Conservation (phyloP, 108 stramenopile genomes). For the Stephanodiscus minutulus region DNA sequence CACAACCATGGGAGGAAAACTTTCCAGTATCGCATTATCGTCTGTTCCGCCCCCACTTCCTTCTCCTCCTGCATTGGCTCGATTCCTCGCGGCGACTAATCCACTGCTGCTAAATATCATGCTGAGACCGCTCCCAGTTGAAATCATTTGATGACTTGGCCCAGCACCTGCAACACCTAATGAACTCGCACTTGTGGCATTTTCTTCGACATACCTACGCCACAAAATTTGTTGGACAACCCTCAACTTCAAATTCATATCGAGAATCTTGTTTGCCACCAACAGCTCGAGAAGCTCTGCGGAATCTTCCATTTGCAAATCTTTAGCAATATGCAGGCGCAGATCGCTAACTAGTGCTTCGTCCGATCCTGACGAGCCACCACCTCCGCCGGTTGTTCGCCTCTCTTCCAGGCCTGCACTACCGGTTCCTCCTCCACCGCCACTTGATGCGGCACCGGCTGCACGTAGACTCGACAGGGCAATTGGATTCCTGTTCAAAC, state of each 20-base stretch:
- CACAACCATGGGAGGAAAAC: conserved; percentile 72
- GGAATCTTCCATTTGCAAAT: conserved; percentile 84
- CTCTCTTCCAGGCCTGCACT: neutral
- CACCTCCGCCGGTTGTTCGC: neutral
- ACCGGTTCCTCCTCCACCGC: conserved; percentile 12
- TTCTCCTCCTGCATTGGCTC: neutral
- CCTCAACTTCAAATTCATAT: conserved; percentile 70
- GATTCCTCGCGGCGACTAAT: conserved; percentile 17
- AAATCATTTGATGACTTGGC: conserved; percentile 52
- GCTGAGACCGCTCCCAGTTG: conserved; percentile 62
- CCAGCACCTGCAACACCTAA: conserved; percentile 49
- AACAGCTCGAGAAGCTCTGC: conserved; percentile 80
- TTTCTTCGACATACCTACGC: conserved; percentile 56
- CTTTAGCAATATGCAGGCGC: conserved; percentile 75
- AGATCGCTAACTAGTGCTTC: conserved; percentile 79
- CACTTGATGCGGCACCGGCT: conserved; percentile 23
- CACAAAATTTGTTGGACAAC: conserved; percentile 79
- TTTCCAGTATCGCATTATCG: conserved; percentile 49
- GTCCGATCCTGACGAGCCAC: conserved; percentile 18
- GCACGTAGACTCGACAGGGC: conserved; percentile 50
- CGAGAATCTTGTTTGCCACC: conserved; percentile 84
- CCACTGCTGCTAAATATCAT: conserved; percentile 67
- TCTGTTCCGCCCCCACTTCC: conserved; percentile 29
- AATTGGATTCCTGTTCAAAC: conserved; percentile 75
- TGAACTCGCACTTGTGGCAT: conserved; percentile 56